Percentiles rank a stretch among this genome's conserved stretches.
Conservation (phyloP, 768 basidiomycete genomes). For the Russula lepida region DNA sequence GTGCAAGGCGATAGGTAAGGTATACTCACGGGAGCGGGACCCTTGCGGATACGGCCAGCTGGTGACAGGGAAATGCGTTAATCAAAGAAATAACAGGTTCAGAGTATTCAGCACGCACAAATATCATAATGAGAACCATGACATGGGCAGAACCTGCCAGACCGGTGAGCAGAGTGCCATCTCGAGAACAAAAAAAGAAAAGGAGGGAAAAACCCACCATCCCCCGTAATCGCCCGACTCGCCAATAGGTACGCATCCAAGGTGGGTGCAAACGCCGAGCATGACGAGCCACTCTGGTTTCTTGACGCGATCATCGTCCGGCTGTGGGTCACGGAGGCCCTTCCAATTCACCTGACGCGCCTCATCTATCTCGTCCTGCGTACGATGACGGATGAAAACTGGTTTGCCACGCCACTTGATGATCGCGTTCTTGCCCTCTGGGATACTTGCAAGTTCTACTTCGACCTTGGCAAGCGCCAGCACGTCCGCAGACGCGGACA, state of each 20-base stretch:
- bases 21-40: conserved; percentile 81
- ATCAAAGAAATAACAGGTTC: conserved; percentile 1
- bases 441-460: conserved; percentile 81
- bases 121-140: conserved; percentile 99
- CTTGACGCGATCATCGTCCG: conserved; percentile 82
- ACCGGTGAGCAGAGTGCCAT: neutral
- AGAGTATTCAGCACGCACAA: conserved; percentile 41
- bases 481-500: conserved; percentile 97
- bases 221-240: conserved; percentile 96
- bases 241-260: conserved; percentile 98
- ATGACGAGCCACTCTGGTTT: conserved; percentile 95
- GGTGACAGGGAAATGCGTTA: conserved; percentile 17
- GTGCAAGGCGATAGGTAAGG: neutral
- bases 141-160: conserved; percentile 88
- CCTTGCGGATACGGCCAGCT: conserved; percentile 94
- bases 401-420: conserved; percentile 99
- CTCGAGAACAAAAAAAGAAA: neutral
- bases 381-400: conserved; percentile 97
- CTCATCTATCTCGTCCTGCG: conserved; percentile 84
- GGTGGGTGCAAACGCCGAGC: conserved; percentile 91
- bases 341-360: conserved; percentile 82
- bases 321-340: conserved; percentile 82
- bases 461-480: conserved; percentile 98
- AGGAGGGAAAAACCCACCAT: conserved; percentile 51
- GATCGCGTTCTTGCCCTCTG: conserved; percentile 95